These are phyloP conservation scores for Neurospora sp. DNA, from an alignment of 2,329 filamentous ascomycete genomes.

Conservation along the genomic window DNA sequence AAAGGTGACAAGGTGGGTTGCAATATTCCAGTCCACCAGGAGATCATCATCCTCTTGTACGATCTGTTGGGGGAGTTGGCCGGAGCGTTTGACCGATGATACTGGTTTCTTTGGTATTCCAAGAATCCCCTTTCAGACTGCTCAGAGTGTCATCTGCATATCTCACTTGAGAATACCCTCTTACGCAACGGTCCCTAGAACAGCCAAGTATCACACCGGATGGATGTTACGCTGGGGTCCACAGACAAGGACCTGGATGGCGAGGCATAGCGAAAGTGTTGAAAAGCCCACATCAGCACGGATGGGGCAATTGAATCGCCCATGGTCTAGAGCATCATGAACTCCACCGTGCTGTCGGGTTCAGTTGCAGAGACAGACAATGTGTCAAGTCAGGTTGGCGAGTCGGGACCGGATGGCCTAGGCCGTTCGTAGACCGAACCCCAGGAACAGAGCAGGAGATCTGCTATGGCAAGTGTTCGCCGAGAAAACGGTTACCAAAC, in stretches of 20 bases:
- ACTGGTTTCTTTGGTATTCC: neutral
- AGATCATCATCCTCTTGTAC: neutral
- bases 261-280: neutral
- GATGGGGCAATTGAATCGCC: neutral
- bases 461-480: neutral
- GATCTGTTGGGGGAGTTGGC: neutral
- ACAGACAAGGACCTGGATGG: neutral
- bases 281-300: neutral
- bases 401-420: neutral
- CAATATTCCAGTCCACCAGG: neutral
- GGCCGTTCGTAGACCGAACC: neutral
- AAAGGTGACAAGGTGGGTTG: neutral
- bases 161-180: neutral
- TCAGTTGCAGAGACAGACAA: neutral
- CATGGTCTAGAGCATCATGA: neutral
- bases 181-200: neutral
- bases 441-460: neutral
- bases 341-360: neutral
- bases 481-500: neutral
- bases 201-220: neutral
- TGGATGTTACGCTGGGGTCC: neutral
- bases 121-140: neutral
- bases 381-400: neutral
- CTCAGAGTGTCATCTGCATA: neutral
- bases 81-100: neutral